Base-by-base conservation (phyloP, 2,329 filamentous ascomycete species). In the Polytolypa hystricis region DNA sequence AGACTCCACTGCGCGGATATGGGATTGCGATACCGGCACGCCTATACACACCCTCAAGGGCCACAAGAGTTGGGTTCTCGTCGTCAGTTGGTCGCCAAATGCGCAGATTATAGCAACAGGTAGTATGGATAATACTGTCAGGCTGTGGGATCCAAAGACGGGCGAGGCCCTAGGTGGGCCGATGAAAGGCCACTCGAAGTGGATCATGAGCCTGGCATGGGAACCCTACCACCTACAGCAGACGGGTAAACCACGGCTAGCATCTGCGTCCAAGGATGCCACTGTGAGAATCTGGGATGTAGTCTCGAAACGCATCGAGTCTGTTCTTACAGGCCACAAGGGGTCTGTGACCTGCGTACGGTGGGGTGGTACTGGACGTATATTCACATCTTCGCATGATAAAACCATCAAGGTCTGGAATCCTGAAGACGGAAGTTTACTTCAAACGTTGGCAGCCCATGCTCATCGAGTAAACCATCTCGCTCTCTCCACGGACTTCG, bases 401-500 rank as follows among this genome's bases (percentile, higher is more conserved):
- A 93, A 93, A 67, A 89, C 81, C 1, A 76, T 96, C 48, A 86
- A 89, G 48, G 76, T 95, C 4, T 98, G 89, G 87, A 79, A 91
- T 51, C 75, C 83, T 1, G 70, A 71, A 26, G 78, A 81, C 44
- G 91, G 89, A 19, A 85, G 79, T 2, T 66, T 95, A 15, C 67
- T 85, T 36, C 83, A 91, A 56, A 87, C 81, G 0, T 66, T 96
- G 6, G 76, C 74, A 14, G 71, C 81, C 2, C 93, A 98, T 55
- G 84, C 83, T 0, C 91, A 96, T 56, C 93, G 89, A 77, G 84
- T 98, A 19, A 98, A 98, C 55, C 85, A 95, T 53, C 73, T 98
- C 15, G 86, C 91, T 0, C 71, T 98, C 4, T 95, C 86, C 0
- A 95, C 86, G 3, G 91, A 96, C 52, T 91, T 87, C 52, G 86